Percentiles rank a stretch among this genome's conserved stretches.
Evolutionary conservation across 192 early-diverging fungal species (phyloP).

Genomic region (Spizellomyces sp.): DNA sequence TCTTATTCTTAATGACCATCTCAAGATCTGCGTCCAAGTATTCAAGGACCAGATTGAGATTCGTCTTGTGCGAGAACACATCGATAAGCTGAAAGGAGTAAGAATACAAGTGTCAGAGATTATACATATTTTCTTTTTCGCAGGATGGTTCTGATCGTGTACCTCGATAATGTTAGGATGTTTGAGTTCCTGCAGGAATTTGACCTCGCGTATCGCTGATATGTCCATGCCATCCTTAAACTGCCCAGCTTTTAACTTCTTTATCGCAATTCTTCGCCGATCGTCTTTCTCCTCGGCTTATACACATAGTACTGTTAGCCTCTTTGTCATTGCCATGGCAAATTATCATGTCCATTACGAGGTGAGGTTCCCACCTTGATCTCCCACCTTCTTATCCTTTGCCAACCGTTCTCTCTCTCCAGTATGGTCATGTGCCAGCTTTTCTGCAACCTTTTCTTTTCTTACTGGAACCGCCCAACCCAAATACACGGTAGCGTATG

Average conservation of each 20-base stretch:
- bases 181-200: conserved; percentile 85
- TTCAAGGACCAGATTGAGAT: conserved; percentile 92
- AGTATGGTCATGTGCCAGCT: conserved; percentile 18
- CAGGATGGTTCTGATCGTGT: conserved; percentile 1
- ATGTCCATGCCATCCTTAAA: conserved; percentile 94
- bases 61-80: conserved; percentile 88
- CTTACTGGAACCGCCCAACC: conserved; percentile 54
- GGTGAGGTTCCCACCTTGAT: conserved; percentile 25
- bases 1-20: conserved; percentile 93
- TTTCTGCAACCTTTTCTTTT: conserved; percentile 2
- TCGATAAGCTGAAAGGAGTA: conserved; percentile 71
- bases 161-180: conserved; percentile 94
- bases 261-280: conserved; percentile 85
- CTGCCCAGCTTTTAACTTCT: conserved; percentile 94
- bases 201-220: conserved; percentile 94
- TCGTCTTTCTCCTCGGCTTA: conserved; percentile 62
- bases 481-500: conserved; percentile 91
- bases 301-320: background rate
- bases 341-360: background rate
- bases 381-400: conserved; percentile 30
- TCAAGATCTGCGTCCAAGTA: conserved; percentile 94
- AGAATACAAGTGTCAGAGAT: too few relatives aligned
- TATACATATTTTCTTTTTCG: background rate
- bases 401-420: conserved; percentile 7
- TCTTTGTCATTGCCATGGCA: background rate